phyloP scores from a whole-genome alignment of 2,329 filamentous ascomycete species.

The Neofusicoccum kwambonambiense region DNA sequence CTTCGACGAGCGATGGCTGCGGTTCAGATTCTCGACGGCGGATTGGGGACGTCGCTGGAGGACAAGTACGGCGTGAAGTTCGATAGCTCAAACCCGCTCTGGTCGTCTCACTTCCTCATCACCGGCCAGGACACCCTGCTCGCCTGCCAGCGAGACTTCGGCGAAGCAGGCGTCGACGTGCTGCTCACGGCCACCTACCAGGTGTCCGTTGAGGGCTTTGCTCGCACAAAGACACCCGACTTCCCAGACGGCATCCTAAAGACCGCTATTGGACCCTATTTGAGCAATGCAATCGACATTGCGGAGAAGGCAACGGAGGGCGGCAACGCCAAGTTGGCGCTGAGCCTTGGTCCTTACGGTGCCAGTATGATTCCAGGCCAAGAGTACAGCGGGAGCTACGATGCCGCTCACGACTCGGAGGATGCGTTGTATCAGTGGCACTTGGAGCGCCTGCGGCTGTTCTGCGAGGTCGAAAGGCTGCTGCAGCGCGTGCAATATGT shows the following conservation, averaged over 20 bases:
- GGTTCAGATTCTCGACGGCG: background rate
- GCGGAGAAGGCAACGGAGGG: background rate
- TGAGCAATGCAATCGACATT: background rate
- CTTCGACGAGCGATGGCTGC: no score
- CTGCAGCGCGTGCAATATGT: background rate
- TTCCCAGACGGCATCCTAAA: background rate
- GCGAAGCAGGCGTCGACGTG: background rate
- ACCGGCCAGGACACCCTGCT: background rate
- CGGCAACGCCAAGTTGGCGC: background rate
- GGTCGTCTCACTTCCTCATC: slow-evolving; percentile 2
- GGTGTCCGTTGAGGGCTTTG: background rate
- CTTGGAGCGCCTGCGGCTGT: background rate
- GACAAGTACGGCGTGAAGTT: slow-evolving; percentile 1
- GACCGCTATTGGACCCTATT: background rate
- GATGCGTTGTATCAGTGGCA: background rate
- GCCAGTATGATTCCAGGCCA: background rate
- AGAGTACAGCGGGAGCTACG: background rate
- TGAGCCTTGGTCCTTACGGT: background rate
- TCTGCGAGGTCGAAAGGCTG: background rate
- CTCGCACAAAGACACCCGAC: background rate
- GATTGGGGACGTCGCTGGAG: background rate
- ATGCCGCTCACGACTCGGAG: background rate
- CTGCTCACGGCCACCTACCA: slow-evolving; percentile 5
- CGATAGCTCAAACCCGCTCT: background rate
- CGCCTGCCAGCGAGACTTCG: background rate